phyloP scores from a whole-genome alignment of 2,329 filamentous ascomycete species.

The Clarireedia monteithiana region DNA sequence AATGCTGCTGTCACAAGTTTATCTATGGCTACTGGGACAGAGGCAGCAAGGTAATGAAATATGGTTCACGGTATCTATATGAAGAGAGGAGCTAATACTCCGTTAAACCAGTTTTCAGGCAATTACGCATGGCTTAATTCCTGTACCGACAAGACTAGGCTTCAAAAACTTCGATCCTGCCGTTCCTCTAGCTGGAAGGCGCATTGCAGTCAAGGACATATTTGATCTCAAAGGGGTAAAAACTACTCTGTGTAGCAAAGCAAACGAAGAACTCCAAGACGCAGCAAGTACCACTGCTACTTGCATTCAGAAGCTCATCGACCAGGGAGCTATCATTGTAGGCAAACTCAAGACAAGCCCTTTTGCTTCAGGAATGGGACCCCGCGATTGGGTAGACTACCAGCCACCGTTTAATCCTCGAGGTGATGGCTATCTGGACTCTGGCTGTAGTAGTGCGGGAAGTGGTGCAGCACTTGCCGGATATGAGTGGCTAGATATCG shows the following conservation, averaged over 20 bases:
- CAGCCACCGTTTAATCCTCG: constrained; percentile 33
- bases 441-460: constrained; percentile 40
- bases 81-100: neutral
- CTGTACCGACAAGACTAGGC: constrained; percentile 1
- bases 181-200: constrained; percentile 47
- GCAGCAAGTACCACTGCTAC: constrained; percentile 38
- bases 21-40: neutral
- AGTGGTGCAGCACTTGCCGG: constrained; percentile 35
- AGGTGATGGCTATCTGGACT: constrained; percentile 38
- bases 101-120: neutral
- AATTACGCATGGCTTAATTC: neutral
- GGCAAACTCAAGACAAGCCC: constrained; percentile 44
- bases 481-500: constrained; percentile 41
- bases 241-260: constrained; percentile 48
- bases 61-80: neutral
- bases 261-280: constrained; percentile 45
- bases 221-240: constrained; percentile 48
- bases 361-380: constrained; percentile 30
- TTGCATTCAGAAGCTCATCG: constrained; percentile 45
- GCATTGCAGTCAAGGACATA: constrained; percentile 56
- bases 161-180: neutral
- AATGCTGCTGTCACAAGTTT: neutral
- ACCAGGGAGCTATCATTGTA: constrained; percentile 48
- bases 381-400: constrained; percentile 37
- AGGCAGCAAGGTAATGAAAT: neutral